phyloP scores from a whole-genome alignment of 2,329 filamentous ascomycete species.

The Aspergillus aculeatinus region DNA sequence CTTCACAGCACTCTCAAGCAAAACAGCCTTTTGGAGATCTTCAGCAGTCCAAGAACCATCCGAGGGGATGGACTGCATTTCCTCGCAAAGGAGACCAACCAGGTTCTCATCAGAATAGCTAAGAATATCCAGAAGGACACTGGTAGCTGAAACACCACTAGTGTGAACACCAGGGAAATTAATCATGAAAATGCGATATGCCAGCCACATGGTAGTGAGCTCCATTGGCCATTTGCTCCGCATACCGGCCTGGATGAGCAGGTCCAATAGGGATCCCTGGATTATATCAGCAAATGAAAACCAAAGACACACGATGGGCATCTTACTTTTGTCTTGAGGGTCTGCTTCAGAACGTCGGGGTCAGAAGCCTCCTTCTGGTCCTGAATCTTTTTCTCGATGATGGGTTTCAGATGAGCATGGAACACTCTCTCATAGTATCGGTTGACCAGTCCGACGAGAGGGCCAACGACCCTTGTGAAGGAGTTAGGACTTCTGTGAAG shows the following conservation, averaged over 20 bases:
- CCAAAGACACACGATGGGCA: neutral
- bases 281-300: neutral
- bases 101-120: conserved; percentile 8
- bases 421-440: conserved; percentile 13
- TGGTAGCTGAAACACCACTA: conserved; percentile 15
- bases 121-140: conserved; percentile 14
- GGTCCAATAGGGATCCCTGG: conserved; percentile 13
- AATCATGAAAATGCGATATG: conserved; percentile 17
- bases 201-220: conserved; percentile 14
- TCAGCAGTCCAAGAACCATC: conserved; percentile 11
- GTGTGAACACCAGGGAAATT: conserved; percentile 19
- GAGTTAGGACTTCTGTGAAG: neutral
- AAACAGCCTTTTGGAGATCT: conserved; percentile 6
- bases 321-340: conserved; percentile 6
- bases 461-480: conserved; percentile 8
- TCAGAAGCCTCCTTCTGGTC: conserved; percentile 8
- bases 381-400: conserved; percentile 13
- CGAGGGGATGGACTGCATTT: conserved; percentile 2
- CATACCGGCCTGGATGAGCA: conserved; percentile 13
- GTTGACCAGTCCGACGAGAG: conserved; percentile 13
- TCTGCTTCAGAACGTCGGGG: conserved; percentile 5
- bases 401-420: conserved; percentile 14
- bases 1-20: conserved; percentile 16
- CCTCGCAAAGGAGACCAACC: conserved; percentile 6
- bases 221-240: conserved; percentile 18